These are phyloP conservation scores for Zymoseptoria pseudotritici DNA, from an alignment of 2,329 filamentous ascomycete genomes.

Conservation along the genomic window DNA sequence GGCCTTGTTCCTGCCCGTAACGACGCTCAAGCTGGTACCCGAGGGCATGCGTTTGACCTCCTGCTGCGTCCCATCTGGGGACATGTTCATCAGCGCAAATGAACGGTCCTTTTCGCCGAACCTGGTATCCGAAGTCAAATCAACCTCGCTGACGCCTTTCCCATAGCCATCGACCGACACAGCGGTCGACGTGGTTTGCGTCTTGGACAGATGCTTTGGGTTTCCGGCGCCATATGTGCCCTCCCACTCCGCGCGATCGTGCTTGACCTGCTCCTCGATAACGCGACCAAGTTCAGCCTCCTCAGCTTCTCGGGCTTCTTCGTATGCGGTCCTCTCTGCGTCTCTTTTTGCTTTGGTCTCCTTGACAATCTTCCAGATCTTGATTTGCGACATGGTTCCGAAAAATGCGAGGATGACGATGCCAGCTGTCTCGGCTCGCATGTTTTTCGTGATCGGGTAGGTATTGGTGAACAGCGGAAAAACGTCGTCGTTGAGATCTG, in stretches of 20 bases:
- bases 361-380: conserved; percentile 73
- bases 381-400: conserved; percentile 76
- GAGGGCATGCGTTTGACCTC: not conserved
- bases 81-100: conserved; percentile 7
- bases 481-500: conserved; percentile 64
- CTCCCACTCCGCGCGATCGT: conserved; percentile 67
- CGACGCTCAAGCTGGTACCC: conserved; percentile 3
- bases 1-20: conserved; percentile 1
- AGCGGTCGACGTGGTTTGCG: conserved; percentile 46
- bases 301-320: conserved; percentile 58
- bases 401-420: conserved; percentile 67
- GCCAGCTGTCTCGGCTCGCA: conserved; percentile 74
- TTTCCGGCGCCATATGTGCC: conserved; percentile 56
- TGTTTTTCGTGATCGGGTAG: conserved; percentile 80
- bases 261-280: conserved; percentile 54
- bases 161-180: conserved; percentile 29
- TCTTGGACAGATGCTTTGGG: conserved; percentile 32
- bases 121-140: conserved; percentile 2
- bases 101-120: conserved; percentile 6
- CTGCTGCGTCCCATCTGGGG: not conserved
- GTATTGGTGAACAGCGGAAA: conserved; percentile 71
- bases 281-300: conserved; percentile 57
- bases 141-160: conserved; percentile 2
- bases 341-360: conserved; percentile 43
- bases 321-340: conserved; percentile 42